These are phyloP conservation scores for Aristolochia fimbriata DNA, from an alignment of 164 flowering plant genomes.

Conservation along the genomic window DNA sequence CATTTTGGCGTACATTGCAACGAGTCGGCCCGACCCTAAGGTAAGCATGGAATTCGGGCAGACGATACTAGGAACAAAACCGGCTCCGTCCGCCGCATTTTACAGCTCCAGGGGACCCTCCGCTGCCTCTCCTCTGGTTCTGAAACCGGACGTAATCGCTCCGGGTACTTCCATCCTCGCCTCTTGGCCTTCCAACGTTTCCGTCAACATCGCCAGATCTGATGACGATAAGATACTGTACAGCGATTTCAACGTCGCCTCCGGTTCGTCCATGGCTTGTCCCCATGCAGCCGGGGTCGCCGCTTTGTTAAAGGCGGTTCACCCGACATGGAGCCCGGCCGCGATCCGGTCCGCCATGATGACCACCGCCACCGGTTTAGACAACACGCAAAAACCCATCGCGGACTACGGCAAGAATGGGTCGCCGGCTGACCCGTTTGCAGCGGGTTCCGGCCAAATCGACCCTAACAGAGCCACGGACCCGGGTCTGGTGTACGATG, in stretches of 20 bases:
- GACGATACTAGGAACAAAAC: conserved; percentile 46
- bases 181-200: conserved; percentile 89
- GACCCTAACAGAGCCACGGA: conserved; percentile 63
- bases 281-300: conserved; percentile 84
- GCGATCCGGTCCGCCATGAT: conserved; percentile 79
- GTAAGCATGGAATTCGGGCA: conserved; percentile 65
- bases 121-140: conserved; percentile 50
- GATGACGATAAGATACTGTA: conserved; percentile 71
- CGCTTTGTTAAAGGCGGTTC: conserved; percentile 52
- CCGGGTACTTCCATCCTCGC: conserved; percentile 92
- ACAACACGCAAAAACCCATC: conserved; percentile 51
- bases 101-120: conserved; percentile 91
- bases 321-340: conserved; percentile 85
- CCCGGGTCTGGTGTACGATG: conserved; percentile 80
- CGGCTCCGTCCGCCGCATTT: conserved; percentile 74
- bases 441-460: conserved; percentile 83
- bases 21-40: conserved; percentile 45
- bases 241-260: conserved; percentile 71
- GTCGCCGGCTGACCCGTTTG: conserved; percentile 44
- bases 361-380: conserved; percentile 61
- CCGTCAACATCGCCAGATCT: conserved; percentile 61
- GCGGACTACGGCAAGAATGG: conserved; percentile 36
- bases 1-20: conserved; percentile 49
- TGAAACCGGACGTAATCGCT: conserved; percentile 85
- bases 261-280: conserved; percentile 97